Percentiles rank a stretch among this genome's conserved stretches.
These are phyloP conservation scores for Trichoderma semiorbis DNA, from an alignment of 2,329 filamentous ascomycete species.

Conservation along the genomic window DNA sequence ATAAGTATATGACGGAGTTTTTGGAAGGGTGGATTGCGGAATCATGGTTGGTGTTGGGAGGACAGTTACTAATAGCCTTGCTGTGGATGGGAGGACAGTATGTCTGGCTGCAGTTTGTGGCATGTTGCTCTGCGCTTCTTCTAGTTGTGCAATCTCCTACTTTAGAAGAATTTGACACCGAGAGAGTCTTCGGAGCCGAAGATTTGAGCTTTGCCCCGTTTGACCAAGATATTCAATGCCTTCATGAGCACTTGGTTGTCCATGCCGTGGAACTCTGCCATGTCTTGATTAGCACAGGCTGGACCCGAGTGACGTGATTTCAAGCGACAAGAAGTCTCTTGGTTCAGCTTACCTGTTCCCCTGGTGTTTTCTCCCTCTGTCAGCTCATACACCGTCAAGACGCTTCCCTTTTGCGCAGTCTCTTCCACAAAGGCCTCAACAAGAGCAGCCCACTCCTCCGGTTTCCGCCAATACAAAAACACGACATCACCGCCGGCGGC, in stretches of 20 bases:
- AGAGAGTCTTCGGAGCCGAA: slow-evolving; percentile 86
- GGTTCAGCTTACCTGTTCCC: slow-evolving; percentile 54
- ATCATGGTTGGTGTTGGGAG: neutral
- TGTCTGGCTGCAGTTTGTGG: neutral
- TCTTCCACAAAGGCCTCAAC: slow-evolving; percentile 80
- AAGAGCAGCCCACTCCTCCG: slow-evolving; percentile 83
- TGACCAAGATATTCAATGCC: slow-evolving; percentile 76
- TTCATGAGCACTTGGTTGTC: slow-evolving; percentile 77
- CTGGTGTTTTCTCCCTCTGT: slow-evolving; percentile 77
- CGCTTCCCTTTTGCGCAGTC: slow-evolving; percentile 82
- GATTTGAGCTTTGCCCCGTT: slow-evolving; percentile 86
- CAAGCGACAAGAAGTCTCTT: neutral
- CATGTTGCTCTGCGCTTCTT: neutral
- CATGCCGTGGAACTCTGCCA: slow-evolving; percentile 81
- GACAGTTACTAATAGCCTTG: neutral
- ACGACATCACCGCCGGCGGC: slow-evolving; percentile 43
- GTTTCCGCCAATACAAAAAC: slow-evolving; percentile 81
- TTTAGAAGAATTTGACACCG: slow-evolving; percentile 95
- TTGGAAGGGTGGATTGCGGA: neutral
- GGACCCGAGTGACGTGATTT: too few relatives aligned
- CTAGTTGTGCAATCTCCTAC: neutral
- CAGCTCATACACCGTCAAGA: slow-evolving; percentile 91
- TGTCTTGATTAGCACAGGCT: neutral
- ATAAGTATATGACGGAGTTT: slow-evolving; percentile 22
- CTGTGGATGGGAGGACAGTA: neutral